Base-by-base conservation (phyloP, 1,284 basidiomycete genomes). In the Xanthoconium separans region DNA sequence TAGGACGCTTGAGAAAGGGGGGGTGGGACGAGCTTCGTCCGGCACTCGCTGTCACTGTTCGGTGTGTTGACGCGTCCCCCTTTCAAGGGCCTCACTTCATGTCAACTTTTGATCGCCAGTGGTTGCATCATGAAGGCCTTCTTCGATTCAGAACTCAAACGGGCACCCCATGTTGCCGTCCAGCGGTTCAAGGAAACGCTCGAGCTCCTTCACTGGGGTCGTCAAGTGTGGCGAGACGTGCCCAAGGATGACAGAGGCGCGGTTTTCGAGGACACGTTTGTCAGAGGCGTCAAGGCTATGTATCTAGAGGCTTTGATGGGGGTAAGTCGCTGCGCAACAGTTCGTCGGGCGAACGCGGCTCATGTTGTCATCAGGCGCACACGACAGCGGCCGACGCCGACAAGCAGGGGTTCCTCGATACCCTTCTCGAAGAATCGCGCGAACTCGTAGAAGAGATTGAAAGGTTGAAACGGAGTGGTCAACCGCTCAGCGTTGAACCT, bases 11-110 rank as follows among this genome's bases (percentile, higher is more conserved):
- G 41, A 47, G 44, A 22, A 47, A 43, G n/a, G 9, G 24, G 13
- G 56, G 30, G 7, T 59, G 46, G 57, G 4, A 18, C 11, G 22
- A 34, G 6, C 29, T 40, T 30, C 20, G 52, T n/a, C 54, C 54
- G 4, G 46, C 43, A 2, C 27, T 59, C 15, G 18, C 42, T 10
- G 39, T 22, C 20, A 12, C 39, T 1, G 29, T 48, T 24, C 34
- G 34, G 39, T 42, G 16, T 36, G 40, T 50, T 12, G 27, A 27
- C 24, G 24, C 24, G 6, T 24, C 27, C 12, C 6, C 20, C 6
- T 24, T 12, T 2, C 12, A 2, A 10, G n/a, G 27, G 10, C 16
- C 10, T 2, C 15, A 27, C 55, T 47, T 0, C 34, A 15, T 15
- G 33, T 34, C 33, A 6, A 34, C 10, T 6, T 15, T 3, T 5